Conservation (phyloP, 805 yeast species). For the Kluyveromyces lactis region DNA sequence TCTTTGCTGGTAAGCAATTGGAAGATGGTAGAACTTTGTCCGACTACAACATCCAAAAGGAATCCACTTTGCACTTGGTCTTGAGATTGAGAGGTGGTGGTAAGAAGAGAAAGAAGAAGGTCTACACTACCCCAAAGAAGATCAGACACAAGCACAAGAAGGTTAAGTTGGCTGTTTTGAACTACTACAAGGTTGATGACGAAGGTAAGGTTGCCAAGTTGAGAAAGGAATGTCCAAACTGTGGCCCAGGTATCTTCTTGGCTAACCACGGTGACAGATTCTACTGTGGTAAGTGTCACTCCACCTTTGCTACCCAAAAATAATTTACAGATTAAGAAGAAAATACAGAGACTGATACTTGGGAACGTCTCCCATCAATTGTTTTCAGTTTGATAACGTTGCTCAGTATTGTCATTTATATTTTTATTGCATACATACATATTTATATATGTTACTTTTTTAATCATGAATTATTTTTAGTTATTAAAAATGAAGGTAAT, state of each 20-base stretch:
- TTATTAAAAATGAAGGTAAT: no score
- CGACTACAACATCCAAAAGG: conserved; percentile 98
- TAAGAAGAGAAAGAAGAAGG: conserved; percentile 99
- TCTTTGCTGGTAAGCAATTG: conserved; percentile 96
- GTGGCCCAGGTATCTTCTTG: conserved; percentile 99
- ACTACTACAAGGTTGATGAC: conserved; percentile 98
- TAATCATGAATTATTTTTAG: no score
- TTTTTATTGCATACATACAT: no score
- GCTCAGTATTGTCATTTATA: no score
- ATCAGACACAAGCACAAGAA: conserved; percentile 99
- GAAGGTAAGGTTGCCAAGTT: conserved; percentile 98
- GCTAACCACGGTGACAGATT: conserved; percentile 96
- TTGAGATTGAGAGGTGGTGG: conserved; percentile 99
- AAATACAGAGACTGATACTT: no score
- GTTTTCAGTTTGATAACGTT: no score
- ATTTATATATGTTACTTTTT: no score
- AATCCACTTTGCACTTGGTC: conserved; percentile 92
- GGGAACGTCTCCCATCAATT: no score
- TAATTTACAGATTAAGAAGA: background rate
- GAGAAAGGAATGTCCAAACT: conserved; percentile 96
- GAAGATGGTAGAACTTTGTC: conserved; percentile 95
- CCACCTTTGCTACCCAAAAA: conserved; percentile 46
- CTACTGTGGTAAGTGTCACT: conserved; percentile 99
- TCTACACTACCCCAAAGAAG: conserved; percentile 99
- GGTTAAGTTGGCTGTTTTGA: conserved; percentile 97